Conservation (phyloP, 2,329 filamentous ascomycete species). For the Hypoxylon sp. region DNA sequence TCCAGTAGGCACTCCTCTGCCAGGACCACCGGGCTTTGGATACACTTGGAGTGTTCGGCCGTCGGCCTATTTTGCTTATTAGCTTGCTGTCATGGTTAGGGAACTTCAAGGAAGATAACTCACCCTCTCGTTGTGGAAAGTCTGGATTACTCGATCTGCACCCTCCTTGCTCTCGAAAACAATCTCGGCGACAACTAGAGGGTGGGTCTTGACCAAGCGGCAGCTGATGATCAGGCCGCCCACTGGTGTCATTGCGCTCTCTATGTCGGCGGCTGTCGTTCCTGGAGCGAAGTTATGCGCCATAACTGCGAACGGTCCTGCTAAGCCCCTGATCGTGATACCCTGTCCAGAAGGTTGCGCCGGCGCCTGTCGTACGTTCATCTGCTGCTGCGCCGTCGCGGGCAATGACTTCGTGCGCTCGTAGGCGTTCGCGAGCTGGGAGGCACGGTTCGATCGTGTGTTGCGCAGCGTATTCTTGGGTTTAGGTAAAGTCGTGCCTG, state of each 20-base stretch:
- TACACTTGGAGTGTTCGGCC: slow-evolving; percentile 81
- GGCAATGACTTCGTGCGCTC: slow-evolving; percentile 57
- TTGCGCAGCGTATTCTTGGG: slow-evolving; percentile 43
- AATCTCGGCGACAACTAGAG: slow-evolving; percentile 83
- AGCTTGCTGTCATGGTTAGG: slow-evolving; percentile 2
- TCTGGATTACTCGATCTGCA: slow-evolving; percentile 79
- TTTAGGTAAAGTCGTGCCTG: slow-evolving; percentile 53
- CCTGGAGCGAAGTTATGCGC: slow-evolving; percentile 86
- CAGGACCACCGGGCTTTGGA: slow-evolving; percentile 67
- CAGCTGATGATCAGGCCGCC: slow-evolving; percentile 78
- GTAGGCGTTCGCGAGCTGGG: slow-evolving; percentile 62
- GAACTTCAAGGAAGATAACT: slow-evolving; percentile 49
- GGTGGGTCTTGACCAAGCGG: slow-evolving; percentile 74
- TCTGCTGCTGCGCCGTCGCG: slow-evolving; percentile 51
- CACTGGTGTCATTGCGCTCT: slow-evolving; percentile 83
- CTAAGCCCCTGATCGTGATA: slow-evolving; percentile 79
- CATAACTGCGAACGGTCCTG: slow-evolving; percentile 78
- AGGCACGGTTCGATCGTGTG: slow-evolving; percentile 52
- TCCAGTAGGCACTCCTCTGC: slow-evolving; percentile 47
- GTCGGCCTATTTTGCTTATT: slow-evolving; percentile 69
- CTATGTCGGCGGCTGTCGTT: slow-evolving; percentile 85
- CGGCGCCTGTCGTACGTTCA: slow-evolving; percentile 51
- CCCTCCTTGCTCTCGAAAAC: slow-evolving; percentile 79
- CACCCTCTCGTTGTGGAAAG: slow-evolving; percentile 84
- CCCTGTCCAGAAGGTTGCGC: slow-evolving; percentile 56